phyloP scores from a whole-genome alignment of 305 asterid genomes.

The Fraxinus latifolia region DNA sequence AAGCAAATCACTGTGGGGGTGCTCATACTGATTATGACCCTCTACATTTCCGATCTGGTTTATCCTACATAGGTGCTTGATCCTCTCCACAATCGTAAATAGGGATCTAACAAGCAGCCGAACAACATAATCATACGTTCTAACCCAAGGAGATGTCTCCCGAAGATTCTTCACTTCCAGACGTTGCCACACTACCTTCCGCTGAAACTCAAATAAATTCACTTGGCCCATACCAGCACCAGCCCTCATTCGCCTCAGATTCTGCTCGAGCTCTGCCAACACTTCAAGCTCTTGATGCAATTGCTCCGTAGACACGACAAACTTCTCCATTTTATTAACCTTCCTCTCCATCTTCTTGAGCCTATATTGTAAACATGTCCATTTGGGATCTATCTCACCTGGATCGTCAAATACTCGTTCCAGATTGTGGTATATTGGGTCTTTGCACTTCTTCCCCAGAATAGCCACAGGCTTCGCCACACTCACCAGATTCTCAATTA shows the following conservation, averaged over 20 bases:
- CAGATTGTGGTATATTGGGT: conserved; percentile 53
- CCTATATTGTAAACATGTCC: conserved; percentile 54
- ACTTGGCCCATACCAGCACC: conserved; percentile 47
- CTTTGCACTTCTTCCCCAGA: conserved; percentile 68
- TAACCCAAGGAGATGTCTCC: conserved; percentile 76
- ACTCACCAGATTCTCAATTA: conserved; percentile 49
- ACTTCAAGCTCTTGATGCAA: conserved; percentile 76
- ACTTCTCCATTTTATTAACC: conserved; percentile 80
- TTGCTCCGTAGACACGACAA: conserved; percentile 62
- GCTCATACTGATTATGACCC: too few species aligned
- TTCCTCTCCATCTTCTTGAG: conserved; percentile 80
- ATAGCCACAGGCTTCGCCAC: conserved; percentile 45
- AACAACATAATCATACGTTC: conserved; percentile 57
- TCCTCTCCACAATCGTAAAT: conserved; percentile 60
- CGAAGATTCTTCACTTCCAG: conserved; percentile 35
- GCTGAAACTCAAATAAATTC: conserved; percentile 71
- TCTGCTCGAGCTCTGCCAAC: conserved; percentile 74
- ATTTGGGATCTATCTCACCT: conserved; percentile 47
- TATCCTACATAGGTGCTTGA: conserved; percentile 29
- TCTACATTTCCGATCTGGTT: too few species aligned
- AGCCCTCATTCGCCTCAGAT: conserved; percentile 53
- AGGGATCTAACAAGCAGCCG: conserved; percentile 59
- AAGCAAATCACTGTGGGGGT: conserved; percentile 28
- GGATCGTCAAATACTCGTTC: conserved; percentile 49
- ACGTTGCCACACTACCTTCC: conserved; percentile 67